Conservation (phyloP, 768 basidiomycete genomes). For the Boletus sp. region DNA sequence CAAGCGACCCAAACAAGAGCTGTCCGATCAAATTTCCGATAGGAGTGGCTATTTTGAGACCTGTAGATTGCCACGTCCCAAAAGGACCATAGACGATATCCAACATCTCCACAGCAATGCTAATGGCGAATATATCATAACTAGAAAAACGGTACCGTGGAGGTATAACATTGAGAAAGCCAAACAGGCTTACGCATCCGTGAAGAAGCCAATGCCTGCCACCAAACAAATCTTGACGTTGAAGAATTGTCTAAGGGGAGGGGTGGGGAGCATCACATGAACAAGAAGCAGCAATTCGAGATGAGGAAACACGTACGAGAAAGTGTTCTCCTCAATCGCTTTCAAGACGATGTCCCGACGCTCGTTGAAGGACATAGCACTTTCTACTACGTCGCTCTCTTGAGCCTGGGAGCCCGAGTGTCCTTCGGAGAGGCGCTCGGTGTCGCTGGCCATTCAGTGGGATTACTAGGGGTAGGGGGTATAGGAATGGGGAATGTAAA, state of each 20-base stretch:
- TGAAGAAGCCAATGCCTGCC: constrained; percentile 85
- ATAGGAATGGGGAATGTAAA: neutral
- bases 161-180: neutral
- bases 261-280: neutral
- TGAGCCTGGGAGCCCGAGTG: neutral
- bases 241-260: constrained; percentile 53
- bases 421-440: neutral
- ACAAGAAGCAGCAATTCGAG: neutral
- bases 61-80: constrained; percentile 55
- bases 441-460: neutral
- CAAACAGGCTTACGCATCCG: constrained; percentile 56
- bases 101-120: constrained; percentile 77
- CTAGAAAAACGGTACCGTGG: constrained; percentile 1
- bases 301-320: neutral
- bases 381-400: neutral
- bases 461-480: neutral
- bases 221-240: constrained; percentile 70
- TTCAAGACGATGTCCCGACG: neutral
- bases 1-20: constrained; percentile 73
- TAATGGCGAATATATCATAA: constrained; percentile 87
- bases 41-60: constrained; percentile 71
- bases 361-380: neutral
- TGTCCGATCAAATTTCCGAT: constrained; percentile 75
- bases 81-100: constrained; percentile 63
- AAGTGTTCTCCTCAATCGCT: neutral